phyloP scores from a whole-genome alignment of 208 protist genomes.

The Jaenimonas drosophilae region DNA sequence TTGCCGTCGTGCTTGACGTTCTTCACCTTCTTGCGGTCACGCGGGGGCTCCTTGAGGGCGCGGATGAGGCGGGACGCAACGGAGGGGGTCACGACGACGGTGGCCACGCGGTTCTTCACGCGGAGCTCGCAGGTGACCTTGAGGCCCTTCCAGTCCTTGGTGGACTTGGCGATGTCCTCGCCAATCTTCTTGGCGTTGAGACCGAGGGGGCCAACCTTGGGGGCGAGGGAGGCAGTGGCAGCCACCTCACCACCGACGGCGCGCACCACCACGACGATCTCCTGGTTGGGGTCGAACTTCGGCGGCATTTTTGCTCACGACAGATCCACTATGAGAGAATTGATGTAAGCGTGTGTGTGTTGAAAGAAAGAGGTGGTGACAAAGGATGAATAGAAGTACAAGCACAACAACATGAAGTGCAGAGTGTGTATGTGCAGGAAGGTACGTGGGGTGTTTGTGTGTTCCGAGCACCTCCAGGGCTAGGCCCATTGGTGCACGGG shows the following conservation, averaged over 20 bases:
- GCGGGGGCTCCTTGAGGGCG: conserved; percentile 98
- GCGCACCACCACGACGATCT: conserved; percentile 88
- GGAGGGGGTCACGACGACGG: conserved; percentile 94
- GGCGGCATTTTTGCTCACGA: conserved; percentile 95
- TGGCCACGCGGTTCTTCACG: conserved; percentile 98
- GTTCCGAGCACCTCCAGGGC: too few species aligned
- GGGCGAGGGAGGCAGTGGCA: conserved; percentile 95
- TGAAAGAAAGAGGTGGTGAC: too few species aligned
- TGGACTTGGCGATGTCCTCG: conserved; percentile 99
- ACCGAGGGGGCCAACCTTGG: conserved; percentile 99
- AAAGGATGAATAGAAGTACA: too few species aligned
- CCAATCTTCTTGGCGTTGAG: conserved; percentile 99
- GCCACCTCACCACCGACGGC: conserved; percentile 97
- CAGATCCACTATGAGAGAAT: conserved; percentile 4
- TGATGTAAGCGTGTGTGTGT: too few species aligned
- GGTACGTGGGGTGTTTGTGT: too few species aligned
- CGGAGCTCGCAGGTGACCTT: conserved; percentile 97
- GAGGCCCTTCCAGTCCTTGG: conserved; percentile 99
- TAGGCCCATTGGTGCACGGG: too few species aligned
- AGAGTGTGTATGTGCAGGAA: neutral
- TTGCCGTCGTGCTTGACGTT: conserved; percentile 99
- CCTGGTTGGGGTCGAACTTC: conserved; percentile 91
- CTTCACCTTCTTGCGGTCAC: conserved; percentile 99
- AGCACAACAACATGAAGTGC: neutral
- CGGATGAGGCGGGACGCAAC: conserved; percentile 96